Evolutionary conservation across 2,329 filamentous ascomycete genomes (phyloP), one percentile per base, ranked within the genome.

Genomic region (Colletotrichum eleusines): DNA sequence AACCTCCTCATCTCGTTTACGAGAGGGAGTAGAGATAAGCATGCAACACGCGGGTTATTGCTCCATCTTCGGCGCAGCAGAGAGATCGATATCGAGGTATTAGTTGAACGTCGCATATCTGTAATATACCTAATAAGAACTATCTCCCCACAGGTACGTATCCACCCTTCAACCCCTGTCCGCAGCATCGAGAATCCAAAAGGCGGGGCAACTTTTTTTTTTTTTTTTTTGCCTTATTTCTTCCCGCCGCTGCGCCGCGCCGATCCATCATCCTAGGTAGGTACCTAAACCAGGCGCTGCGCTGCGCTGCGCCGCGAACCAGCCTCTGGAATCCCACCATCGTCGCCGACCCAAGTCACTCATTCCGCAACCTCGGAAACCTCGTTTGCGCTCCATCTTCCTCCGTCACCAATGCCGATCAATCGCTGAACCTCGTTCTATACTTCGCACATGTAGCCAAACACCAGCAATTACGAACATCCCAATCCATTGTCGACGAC

Each of bases 281-380:
- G 2, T 16, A 14, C 38, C n/a, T n/a, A n/a, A n/a, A n/a, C n/a
- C n/a, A n/a, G n/a, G n/a, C n/a, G n/a, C n/a, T n/a, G n/a, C n/a
- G n/a, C n/a, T n/a, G n/a, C n/a, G n/a, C n/a, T n/a, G n/a, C n/a
- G n/a, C n/a, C 9, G 35, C 12, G 12, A 38, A 38, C 35, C 35
- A 38, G 38, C 38, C 5, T 5, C 38, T 40, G 38, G 40, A 42
- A 57, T 53, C 51, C 71, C 62, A 59, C 48, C 64, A 69, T 73
- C 72, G 72, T 73, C 72, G 66, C 72, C 72, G 66, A 72, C 72
- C 70, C 72, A 72, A 71, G 60, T 72, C 51, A 62, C 55, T 9
- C 62, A 50, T 46, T 28, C 26, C 28, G 31, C 40, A 44, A 12
- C 42, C 40, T 48, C 58, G 8, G 58, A 16, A 20, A 42, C 42